phyloP scores from a whole-genome alignment of 2,329 filamentous ascomycete genomes.

The Exophiala calicioides region DNA sequence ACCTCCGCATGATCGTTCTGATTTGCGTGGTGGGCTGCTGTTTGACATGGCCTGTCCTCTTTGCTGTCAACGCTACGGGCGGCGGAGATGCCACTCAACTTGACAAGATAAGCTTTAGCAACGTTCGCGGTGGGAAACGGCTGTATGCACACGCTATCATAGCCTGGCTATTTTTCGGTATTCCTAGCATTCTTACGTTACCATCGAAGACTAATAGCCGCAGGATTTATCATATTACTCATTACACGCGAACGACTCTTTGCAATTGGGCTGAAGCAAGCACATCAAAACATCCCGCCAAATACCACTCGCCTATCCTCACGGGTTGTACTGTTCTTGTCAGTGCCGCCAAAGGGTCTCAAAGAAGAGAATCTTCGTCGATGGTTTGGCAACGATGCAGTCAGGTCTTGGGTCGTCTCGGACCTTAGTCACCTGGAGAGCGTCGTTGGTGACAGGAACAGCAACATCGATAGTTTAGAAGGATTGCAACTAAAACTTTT shows the following conservation, averaged over 20 bases:
- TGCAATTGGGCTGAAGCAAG: constrained; percentile 88
- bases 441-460: constrained; percentile 77
- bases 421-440: constrained; percentile 75
- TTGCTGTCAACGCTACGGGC: constrained; percentile 85
- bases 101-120: constrained; percentile 78
- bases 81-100: constrained; percentile 67
- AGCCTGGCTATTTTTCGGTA: constrained; percentile 76
- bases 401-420: constrained; percentile 79
- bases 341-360: constrained; percentile 75
- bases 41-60: constrained; percentile 87
- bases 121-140: constrained; percentile 63
- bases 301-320: constrained; percentile 85
- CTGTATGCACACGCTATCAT: constrained; percentile 79
- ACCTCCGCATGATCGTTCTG: constrained; percentile 73
- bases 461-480: constrained; percentile 76
- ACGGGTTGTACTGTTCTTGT: constrained; percentile 82
- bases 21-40: constrained; percentile 79
- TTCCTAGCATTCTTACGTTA: constrained; percentile 25
- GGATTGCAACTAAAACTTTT: constrained; percentile 86
- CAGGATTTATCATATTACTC: constrained; percentile 75
- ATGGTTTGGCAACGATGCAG: constrained; percentile 73
- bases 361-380: constrained; percentile 71
- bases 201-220: background rate
- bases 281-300: constrained; percentile 80
- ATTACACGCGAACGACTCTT: constrained; percentile 85